Base-by-base conservation (phyloP, 352 stramenopile species). In the Globisporangium canariense region DNA sequence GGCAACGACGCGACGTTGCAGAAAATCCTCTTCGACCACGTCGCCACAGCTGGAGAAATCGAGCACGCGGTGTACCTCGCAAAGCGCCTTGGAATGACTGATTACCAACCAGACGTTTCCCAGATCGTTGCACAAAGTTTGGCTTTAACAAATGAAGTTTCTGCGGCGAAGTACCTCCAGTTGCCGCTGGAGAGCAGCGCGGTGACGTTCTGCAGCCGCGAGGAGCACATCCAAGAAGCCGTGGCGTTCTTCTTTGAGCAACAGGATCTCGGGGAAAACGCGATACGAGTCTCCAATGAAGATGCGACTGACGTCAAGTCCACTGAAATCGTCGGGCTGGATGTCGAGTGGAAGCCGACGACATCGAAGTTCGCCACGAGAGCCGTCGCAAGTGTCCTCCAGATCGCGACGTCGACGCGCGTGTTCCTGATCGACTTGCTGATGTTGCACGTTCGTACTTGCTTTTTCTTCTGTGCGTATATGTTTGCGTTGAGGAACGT, bases 321-420 rank as follows among this genome's bases (percentile, higher is more conserved):
- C 10, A 18, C 25, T 2, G 51, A 61, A 40, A 30, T 86, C 16
- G 68, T 89, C 0, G 79, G 81, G 4, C 66, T 91, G 16, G 81
- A 91, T 49, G 81, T 91, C 9, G 81, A 91, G 57, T 91, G 81
- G 81, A 78, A 81, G 10, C 81, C 81, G 3, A 71, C 70, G 14
- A 74, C 59, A 1, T 75, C 67, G 8, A 80, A 56, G 14, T 64
- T 57, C 34, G 68, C 58, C 22, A 73, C 60, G 36, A 74, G 60
- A 53, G 66, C 70, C 14, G 36, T 88, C 11, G 81, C 81, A 0
- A 91, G 81, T 38, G 84, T 88, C 43, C 58, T 91, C 14, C 81
- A 91, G 53, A 86, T 91, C 36, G 78, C 81, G 10, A 78, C 79
- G 4, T 43, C 40, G 5, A 68, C 73, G 5, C 66, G 59, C 43